Percentiles rank a stretch among this genome's conserved stretches.
These are phyloP conservation scores for Orobanche coerulescens DNA, from an alignment of 257 asterid species.

Conservation along the genomic window DNA sequence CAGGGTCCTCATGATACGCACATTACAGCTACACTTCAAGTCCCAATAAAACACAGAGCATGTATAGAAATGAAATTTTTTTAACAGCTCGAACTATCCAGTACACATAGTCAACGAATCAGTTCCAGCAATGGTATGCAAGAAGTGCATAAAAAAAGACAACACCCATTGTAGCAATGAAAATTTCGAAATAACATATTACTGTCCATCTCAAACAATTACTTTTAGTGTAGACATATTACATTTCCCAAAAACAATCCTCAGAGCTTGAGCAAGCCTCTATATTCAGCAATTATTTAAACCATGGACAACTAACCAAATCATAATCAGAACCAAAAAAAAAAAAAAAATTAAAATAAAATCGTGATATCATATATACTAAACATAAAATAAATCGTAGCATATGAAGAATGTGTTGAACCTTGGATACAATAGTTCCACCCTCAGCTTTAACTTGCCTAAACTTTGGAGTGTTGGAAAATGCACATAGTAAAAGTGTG, in stretches of 20 bases:
- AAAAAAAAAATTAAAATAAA: not conserved
- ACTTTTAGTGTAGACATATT: not conserved
- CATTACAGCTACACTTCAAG: not conserved
- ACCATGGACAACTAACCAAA: conserved; percentile 6
- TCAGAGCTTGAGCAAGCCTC: not conserved
- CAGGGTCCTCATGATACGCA: conserved; percentile 12
- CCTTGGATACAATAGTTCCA: conserved; percentile 91
- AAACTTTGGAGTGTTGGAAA: conserved; percentile 80
- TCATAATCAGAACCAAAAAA: conserved; percentile 2
- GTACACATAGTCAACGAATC: not conserved
- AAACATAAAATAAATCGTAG: not conserved
- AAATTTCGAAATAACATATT: not conserved
- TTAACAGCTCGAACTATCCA: conserved; percentile 2
- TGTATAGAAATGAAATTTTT: not conserved
- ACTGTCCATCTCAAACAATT: not conserved
- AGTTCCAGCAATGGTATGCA: not conserved
- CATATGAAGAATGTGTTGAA: conserved; percentile 14
- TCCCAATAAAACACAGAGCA: not conserved
- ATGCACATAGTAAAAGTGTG: conserved; percentile 82
- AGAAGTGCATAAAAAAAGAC: not conserved
- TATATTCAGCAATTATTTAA: not conserved
- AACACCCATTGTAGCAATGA: not conserved
- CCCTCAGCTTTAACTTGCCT: conserved; percentile 79
- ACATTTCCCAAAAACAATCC: not conserved
- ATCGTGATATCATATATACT: not conserved